Percentiles rank a stretch among this genome's conserved stretches.
Evolutionary conservation across 176 grass and related monocot genomes (phyloP).

Genomic region (Microstegium vimineum): DNA sequence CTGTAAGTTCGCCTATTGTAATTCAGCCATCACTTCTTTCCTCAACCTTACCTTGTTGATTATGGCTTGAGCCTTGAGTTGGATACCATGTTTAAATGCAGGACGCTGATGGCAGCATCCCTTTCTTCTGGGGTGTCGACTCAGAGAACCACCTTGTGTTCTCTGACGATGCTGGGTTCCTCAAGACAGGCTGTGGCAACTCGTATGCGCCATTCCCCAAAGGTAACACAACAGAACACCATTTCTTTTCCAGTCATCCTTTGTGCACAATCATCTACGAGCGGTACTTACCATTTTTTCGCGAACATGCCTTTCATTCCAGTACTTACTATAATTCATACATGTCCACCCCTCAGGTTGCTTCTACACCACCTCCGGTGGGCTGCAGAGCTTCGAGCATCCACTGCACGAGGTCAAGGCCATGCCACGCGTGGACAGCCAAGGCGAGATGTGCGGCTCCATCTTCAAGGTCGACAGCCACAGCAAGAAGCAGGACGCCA

Average conservation of each 20-base stretch:
- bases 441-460: constrained; percentile 83
- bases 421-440: constrained; percentile 73
- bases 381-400: constrained; percentile 87
- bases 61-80: constrained; percentile 3
- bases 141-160: constrained; percentile 64
- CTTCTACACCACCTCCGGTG: constrained; percentile 88
- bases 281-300: not conserved
- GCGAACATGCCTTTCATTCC: not conserved
- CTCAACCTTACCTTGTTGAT: not conserved
- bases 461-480: constrained; percentile 82
- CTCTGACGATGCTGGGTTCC: constrained; percentile 54
- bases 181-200: constrained; percentile 65
- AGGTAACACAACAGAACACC: constrained; percentile 29
- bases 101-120: constrained; percentile 11
- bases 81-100: not conserved
- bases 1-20: constrained; percentile 44
- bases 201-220: constrained; percentile 80
- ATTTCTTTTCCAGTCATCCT: not conserved
- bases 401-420: constrained; percentile 81
- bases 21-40: not conserved
- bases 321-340: not conserved
- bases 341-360: constrained; percentile 48
- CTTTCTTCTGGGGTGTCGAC: constrained; percentile 83
- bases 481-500: constrained; percentile 56
- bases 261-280: not conserved